Base-by-base conservation (phyloP, 2,329 filamentous ascomycete genomes). In the Penicillium sp. region DNA sequence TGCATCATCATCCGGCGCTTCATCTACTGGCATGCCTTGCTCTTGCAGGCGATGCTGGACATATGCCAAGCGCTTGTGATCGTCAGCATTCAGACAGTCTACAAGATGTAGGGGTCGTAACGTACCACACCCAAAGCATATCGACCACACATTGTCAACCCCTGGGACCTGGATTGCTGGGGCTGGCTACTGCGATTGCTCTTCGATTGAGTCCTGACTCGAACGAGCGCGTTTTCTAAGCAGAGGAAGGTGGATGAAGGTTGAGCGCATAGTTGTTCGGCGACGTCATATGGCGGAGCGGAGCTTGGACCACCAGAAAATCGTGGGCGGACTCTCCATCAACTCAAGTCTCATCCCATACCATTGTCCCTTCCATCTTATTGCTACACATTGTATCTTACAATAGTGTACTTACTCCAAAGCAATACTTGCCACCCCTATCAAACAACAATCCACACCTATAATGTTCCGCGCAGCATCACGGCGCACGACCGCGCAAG, bases 31-130 rank as follows among this genome's bases (percentile, higher is more conserved):
- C 81, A 95, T 88, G 53, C 85, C 77, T 60, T 89, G 80, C 30
- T 89, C 78, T 61, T 88, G 79, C 6, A 96, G 76, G 66, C 87
- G 83, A 47, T 78, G 80, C 44, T 86, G 85, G 50, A 95, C 79
- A 65, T 89, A 86, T 19, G 84, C 86, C 30, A 88, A 85, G 54
- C 88, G 81, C 89, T 95, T 60, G 36, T 4, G 38, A 48, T 49
- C 28, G 49, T 56, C 33, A 61, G 56, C 38, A 31, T 34, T 44
- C 6, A 14, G 8, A 27, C 10, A 19, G 16, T 41, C 18, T 31
- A 30, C 25, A n/a, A n/a, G n/a, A 25, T 31, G 12, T 5, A 41
- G 27, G 16, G 33, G 36, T 19, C 38, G 25, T n/a, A 18, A 71
- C 77, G 53, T 73, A 83, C 82, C 72, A 84, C 72, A 39, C 79